Evolutionary conservation across 2,329 filamentous ascomycete species (phyloP).

Genomic region (Claviceps pazoutovae): DNA sequence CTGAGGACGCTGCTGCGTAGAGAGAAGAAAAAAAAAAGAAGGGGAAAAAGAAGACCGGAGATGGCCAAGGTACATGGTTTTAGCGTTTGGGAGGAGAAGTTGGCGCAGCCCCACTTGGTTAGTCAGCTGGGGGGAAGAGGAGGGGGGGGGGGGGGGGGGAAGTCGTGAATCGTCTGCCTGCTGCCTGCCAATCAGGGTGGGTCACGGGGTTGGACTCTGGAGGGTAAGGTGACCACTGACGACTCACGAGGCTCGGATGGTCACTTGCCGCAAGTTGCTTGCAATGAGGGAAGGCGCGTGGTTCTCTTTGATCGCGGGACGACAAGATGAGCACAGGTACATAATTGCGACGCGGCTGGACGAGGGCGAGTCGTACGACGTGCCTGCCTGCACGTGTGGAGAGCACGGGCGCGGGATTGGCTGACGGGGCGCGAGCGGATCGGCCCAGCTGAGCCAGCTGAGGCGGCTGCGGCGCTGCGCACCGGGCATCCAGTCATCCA

Average conservation of each 20-base stretch:
- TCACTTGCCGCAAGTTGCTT: too few species aligned
- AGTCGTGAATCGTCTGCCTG: neutral
- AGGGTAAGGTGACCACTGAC: too few species aligned
- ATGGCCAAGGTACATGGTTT: neutral
- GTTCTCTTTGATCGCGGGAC: too few species aligned
- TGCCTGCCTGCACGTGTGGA: neutral
- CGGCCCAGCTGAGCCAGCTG: too few species aligned
- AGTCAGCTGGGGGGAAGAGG: neutral
- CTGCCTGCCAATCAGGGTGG: neutral
- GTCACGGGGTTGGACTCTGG: neutral
- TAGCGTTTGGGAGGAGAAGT: neutral
- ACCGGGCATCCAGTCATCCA: too few species aligned
- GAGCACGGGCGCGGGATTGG: neutral
- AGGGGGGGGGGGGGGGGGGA: too few species aligned
- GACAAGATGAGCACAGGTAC: too few species aligned
- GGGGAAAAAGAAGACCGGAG: neutral
- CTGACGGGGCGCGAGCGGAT: neutral
- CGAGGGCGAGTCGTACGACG: too few species aligned
- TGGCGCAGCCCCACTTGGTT: neutral
- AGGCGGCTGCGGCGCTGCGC: neutral
- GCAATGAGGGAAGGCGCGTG: too few species aligned
- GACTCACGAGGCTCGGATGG: too few species aligned
- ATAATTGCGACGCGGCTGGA: neutral
- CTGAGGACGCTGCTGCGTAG: slow-evolving; percentile 16
- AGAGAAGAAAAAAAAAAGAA: slow-evolving; percentile 4